phyloP scores from a whole-genome alignment of 768 basidiomycete genomes.

The Hemileccinum impolitum region DNA sequence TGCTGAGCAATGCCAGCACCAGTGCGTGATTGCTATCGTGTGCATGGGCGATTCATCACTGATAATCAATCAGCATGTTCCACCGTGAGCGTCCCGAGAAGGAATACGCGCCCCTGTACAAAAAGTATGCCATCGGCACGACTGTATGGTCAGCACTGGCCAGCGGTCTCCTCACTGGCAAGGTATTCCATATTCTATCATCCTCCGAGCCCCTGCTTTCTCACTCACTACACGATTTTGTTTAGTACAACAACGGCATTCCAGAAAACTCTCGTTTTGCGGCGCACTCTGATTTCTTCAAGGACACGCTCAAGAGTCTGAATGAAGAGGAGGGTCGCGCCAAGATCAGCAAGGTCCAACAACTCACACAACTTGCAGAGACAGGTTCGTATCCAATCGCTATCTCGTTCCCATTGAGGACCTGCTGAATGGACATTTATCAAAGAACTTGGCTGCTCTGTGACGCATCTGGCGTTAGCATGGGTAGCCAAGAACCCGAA shows the following conservation, averaged over 20 bases:
- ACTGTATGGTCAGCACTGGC: constrained; percentile 57
- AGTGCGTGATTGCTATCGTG: constrained; percentile 24
- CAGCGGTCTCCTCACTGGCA: constrained; percentile 54
- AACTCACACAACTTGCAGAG: constrained; percentile 45
- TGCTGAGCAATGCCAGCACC: constrained; percentile 51
- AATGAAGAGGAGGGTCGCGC: constrained; percentile 38
- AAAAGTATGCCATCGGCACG: constrained; percentile 44
- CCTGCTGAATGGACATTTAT: constrained; percentile 3
- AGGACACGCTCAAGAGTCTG: constrained; percentile 42
- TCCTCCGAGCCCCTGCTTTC: background rate
- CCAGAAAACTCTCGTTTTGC: constrained; percentile 52
- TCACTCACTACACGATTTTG: background rate
- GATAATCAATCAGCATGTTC: constrained; percentile 37
- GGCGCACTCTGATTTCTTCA: constrained; percentile 45
- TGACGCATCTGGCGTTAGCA: constrained; percentile 53
- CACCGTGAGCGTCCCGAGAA: constrained; percentile 53
- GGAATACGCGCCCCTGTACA: constrained; percentile 47
- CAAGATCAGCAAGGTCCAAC: constrained; percentile 48
- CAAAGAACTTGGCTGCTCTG: constrained; percentile 42
- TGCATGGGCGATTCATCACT: background rate
- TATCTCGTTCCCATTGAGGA: no score
- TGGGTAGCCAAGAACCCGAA: constrained; percentile 53
- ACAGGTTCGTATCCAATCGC: constrained; percentile 13
- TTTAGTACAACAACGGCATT: constrained; percentile 47
- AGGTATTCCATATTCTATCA: constrained; percentile 25